A percentile compares a stretch with the other conserved stretches of the same genome.
phyloP scores from a whole-genome alignment of 1,139 yeast species.

The Zygosaccharomyces pseudobailii region DNA sequence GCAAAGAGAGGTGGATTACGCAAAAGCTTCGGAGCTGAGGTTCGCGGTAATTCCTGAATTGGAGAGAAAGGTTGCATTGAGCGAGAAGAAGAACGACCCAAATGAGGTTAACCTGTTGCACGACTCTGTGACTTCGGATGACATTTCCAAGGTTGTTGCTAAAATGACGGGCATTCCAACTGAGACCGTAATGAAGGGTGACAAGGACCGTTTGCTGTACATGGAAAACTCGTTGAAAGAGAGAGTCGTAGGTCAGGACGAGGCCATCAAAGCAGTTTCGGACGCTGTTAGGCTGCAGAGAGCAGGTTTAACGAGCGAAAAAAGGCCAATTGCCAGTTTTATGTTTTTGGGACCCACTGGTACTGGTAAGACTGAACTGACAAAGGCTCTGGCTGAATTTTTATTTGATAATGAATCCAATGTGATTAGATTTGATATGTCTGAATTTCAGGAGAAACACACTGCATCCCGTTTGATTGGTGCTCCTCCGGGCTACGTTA shows the following conservation, averaged over 20 bases:
- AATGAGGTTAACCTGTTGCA: slow-evolving; percentile 51
- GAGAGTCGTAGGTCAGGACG: slow-evolving; percentile 92
- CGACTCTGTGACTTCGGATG: slow-evolving; percentile 91
- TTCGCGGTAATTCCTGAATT: slow-evolving; percentile 80
- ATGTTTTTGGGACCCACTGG: slow-evolving; percentile 98
- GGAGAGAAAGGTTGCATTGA: slow-evolving; percentile 56
- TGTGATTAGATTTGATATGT: slow-evolving; percentile 91
- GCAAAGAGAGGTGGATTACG: slow-evolving; percentile 83
- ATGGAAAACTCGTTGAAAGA: slow-evolving; percentile 78
- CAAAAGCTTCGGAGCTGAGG: slow-evolving; percentile 81
- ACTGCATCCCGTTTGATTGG: slow-evolving; percentile 87
- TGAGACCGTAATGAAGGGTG: slow-evolving; percentile 88
- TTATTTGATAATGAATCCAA: slow-evolving; percentile 83
- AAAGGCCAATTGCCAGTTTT: slow-evolving; percentile 92
- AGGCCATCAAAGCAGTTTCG: slow-evolving; percentile 81
- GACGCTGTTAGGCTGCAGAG: slow-evolving; percentile 95
- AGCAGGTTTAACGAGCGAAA: slow-evolving; percentile 91
- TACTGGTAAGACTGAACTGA: slow-evolving; percentile 94
- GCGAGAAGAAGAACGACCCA: slow-evolving; percentile 38
- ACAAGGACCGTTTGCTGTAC: slow-evolving; percentile 78
- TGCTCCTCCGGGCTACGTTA: slow-evolving; percentile 98
- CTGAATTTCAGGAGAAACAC: slow-evolving; percentile 94
- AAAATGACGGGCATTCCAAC: slow-evolving; percentile 96
- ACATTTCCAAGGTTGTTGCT: slow-evolving; percentile 85
- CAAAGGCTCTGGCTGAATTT: slow-evolving; percentile 87